Percentiles rank a stretch among this genome's conserved stretches.
Conservation (phyloP, 2,329 filamentous ascomycete genomes). For the Pseudogymnoascus sp. region DNA sequence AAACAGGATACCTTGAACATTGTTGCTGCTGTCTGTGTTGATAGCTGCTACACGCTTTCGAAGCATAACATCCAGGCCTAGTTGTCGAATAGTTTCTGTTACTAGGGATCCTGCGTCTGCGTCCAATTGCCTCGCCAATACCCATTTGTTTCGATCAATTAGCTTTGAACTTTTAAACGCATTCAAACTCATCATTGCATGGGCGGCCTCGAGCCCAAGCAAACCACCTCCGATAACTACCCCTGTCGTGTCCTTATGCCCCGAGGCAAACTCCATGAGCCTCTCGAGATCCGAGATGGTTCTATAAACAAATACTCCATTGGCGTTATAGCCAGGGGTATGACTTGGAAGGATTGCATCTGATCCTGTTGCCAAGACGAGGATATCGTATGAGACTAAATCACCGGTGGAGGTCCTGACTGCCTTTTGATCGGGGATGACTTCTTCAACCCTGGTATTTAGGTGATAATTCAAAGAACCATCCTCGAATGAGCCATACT, state of each 20-base stretch:
- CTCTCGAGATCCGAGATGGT: constrained; percentile 74
- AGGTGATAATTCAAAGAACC: constrained; percentile 66
- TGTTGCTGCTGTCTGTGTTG: constrained; percentile 56
- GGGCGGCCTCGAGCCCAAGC: constrained; percentile 79
- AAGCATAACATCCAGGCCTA: constrained; percentile 76
- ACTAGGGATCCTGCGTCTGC: constrained; percentile 73
- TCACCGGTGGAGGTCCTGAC: constrained; percentile 65
- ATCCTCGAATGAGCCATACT: constrained; percentile 42
- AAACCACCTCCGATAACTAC: constrained; percentile 78
- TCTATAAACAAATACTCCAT: constrained; percentile 81
- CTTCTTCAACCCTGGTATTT: constrained; percentile 64
- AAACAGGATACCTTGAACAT: constrained; percentile 66
- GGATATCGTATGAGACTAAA: constrained; percentile 65
- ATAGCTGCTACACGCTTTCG: constrained; percentile 67
- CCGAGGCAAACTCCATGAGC: constrained; percentile 64
- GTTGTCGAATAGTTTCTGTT: constrained; percentile 66
- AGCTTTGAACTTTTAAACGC: constrained; percentile 66
- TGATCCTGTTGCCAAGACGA: constrained; percentile 80
- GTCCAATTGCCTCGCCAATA: constrained; percentile 75
- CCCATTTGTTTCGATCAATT: constrained; percentile 76
- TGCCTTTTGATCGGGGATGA: constrained; percentile 54
- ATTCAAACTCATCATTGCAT: constrained; percentile 82
- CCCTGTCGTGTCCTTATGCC: constrained; percentile 59
- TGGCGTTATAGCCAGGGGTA: constrained; percentile 70
- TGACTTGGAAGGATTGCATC: constrained; percentile 62